These are phyloP conservation scores for Santalum album DNA, from an alignment of 164 flowering plant genomes.

Conservation along the genomic window DNA sequence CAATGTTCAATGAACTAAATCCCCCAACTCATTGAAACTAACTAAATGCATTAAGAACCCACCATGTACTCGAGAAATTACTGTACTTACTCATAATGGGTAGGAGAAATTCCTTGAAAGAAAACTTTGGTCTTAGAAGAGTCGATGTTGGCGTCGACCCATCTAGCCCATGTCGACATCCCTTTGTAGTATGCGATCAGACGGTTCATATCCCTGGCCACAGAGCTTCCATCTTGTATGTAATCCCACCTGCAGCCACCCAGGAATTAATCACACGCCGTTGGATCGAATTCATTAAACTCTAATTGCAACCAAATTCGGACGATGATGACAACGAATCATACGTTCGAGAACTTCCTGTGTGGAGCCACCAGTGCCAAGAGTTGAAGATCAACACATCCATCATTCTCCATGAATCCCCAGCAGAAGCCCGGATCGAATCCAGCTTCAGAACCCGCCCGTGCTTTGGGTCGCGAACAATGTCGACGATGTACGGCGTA, in stretches of 20 bases:
- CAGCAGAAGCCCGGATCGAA: conserved; percentile 39
- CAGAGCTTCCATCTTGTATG: conserved; percentile 31
- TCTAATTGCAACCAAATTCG: too few species aligned
- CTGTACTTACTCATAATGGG: conserved; percentile 23
- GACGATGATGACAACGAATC: too few species aligned
- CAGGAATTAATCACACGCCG: too few species aligned
- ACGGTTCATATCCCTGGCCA: conserved; percentile 69
- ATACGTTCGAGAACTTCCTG: conserved; percentile 58
- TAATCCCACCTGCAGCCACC: conserved; percentile 56
- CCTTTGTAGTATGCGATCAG: conserved; percentile 59
- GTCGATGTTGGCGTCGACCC: conserved; percentile 62
- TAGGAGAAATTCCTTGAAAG: conserved; percentile 92
- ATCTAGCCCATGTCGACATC: conserved; percentile 67
- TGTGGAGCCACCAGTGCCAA: conserved; percentile 98
- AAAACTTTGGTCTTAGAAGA: conserved; percentile 59
- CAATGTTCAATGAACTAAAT: too few species aligned
- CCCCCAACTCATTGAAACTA: too few species aligned
- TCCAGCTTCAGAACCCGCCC: conserved; percentile 44
- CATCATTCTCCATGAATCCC: conserved; percentile 61
- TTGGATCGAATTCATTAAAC: too few species aligned
- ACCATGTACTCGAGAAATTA: too few species aligned
- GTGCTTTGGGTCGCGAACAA: conserved; percentile 25
- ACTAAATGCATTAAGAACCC: too few species aligned
- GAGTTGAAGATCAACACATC: conserved; percentile 71
- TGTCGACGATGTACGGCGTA: conserved; percentile 59